Base-by-base conservation (phyloP, 192 early-diverging fungal species). In the Mortierella antarctica region DNA sequence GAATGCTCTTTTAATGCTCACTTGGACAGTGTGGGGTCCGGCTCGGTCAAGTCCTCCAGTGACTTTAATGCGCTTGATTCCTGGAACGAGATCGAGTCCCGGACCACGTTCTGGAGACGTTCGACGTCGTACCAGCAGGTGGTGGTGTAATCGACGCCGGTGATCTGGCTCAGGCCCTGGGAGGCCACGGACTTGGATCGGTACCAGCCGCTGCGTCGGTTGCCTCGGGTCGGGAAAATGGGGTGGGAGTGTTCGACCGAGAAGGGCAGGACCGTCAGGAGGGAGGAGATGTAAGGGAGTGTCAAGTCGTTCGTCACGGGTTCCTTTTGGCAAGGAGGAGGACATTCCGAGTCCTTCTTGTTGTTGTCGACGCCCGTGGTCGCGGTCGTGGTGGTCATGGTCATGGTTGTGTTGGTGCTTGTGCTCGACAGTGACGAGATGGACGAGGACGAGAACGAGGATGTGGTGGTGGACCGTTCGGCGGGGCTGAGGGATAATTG, bases 61-160 rank as follows among this genome's bases (percentile, higher is more conserved):
- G 77, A 72, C 54, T 80, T 80, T 40, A 71, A 63, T 39, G 42
- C 60, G 14, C 62, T 63, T 45, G 68, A 71, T 60, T 80, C 70
- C 49, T 80, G 77, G 51, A 80, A 68, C 21, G 65, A 72, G 41
- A 80, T 71, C 44, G 77, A 80, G 46, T 80, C 77, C 18, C 77
- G 77, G 39, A 80, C 70, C 13, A 80, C 77, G 59, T 47, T 63
- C 49, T 80, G 77, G 63, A 80, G 77, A 21, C 58, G 77, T 60
- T 72, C 77, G 42, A 80, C 77, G 39, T 80, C 65, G 49, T 80
- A 80, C 77, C 77, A 80, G 44, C 77, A 80, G 5, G 77, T 80
- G 41, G 77, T 80, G 13, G 77, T 80, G n/a, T 80, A 80, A n/a
- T 80, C 77, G 9, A 80, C 77, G 21, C 77, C 77, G 1, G 77